Percentiles rank a stretch among this genome's conserved stretches.
Evolutionary conservation across 805 yeast species (phyloP).

Genomic region (Candida dendrica): DNA sequence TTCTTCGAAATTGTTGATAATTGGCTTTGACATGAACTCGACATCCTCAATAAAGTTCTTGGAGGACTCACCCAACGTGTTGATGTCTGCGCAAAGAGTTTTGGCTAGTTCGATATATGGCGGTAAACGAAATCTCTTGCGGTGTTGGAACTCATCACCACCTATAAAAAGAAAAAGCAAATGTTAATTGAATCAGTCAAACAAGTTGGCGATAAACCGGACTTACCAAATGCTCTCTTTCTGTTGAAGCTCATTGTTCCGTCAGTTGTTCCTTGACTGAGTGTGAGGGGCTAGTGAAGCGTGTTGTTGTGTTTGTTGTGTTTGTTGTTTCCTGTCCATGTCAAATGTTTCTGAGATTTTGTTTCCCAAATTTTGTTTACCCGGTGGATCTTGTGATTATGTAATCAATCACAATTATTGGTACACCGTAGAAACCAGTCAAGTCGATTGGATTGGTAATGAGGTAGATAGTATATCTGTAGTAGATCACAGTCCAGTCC

Average conservation of each 20-base stretch:
- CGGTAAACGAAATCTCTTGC: conserved; percentile 27
- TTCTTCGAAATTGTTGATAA: conserved; percentile 56
- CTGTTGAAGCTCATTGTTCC: conserved; percentile 13
- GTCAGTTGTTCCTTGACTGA: neutral
- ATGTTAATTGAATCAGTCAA: too few species aligned
- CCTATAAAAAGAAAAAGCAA: conserved; percentile 6
- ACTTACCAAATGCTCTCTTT: conserved; percentile 22
- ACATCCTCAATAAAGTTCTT: conserved; percentile 48
- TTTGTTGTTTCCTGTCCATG: too few species aligned
- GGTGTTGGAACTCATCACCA: conserved; percentile 17
- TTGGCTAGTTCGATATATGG: conserved; percentile 39
- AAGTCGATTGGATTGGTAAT: too few species aligned
- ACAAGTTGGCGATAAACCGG: too few species aligned
- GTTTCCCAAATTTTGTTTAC: too few species aligned
- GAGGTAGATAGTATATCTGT: too few species aligned
- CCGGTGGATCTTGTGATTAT: too few species aligned
- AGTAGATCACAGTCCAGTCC: too few species aligned
- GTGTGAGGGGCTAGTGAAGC: neutral
- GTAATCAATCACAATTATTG: too few species aligned
- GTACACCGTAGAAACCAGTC: too few species aligned
- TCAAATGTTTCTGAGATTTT: too few species aligned
- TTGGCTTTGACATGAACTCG: conserved; percentile 60
- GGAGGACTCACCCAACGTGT: conserved; percentile 51
- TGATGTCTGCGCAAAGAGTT: conserved; percentile 42
- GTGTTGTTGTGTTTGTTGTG: too few species aligned